Conservation (phyloP, 164 flowering plant species). For the Nymphaea thermarum region DNA sequence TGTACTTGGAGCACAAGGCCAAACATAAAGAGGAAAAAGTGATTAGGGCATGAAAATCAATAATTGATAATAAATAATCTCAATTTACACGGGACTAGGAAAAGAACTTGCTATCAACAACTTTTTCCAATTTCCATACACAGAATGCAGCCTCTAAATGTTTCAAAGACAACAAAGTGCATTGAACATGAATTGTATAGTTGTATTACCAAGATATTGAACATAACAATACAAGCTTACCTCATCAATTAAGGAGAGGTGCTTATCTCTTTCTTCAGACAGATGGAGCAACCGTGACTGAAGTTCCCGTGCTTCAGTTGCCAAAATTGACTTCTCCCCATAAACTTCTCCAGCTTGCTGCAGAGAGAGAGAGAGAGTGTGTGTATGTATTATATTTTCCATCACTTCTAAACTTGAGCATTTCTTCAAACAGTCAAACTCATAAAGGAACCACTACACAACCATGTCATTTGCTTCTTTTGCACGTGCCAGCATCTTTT, state of each 20-base stretch:
- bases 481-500: constrained; percentile 52
- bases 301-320: constrained; percentile 82
- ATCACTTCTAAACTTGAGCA: background rate
- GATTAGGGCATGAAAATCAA: too few relatives aligned
- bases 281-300: constrained; percentile 58
- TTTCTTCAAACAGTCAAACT: background rate
- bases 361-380: background rate
- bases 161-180: too few relatives aligned
- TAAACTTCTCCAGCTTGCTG: constrained; percentile 91
- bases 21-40: too few relatives aligned
- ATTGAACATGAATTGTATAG: too few relatives aligned
- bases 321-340: constrained; percentile 84
- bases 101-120: too few relatives aligned
- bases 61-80: too few relatives aligned
- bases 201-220: too few relatives aligned
- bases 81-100: too few relatives aligned
- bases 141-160: too few relatives aligned
- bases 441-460: background rate
- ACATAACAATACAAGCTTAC: constrained; percentile 12
- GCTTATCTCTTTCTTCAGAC: constrained; percentile 60
- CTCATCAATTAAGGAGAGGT: constrained; percentile 68
- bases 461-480: constrained; percentile 88
- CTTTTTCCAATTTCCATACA: too few relatives aligned
- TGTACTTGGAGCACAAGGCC: too few relatives aligned
- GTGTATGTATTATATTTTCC: background rate